Conservation (phyloP, 495 filamentous ascomycete genomes). For the Podospora pseudoanserina region DNA sequence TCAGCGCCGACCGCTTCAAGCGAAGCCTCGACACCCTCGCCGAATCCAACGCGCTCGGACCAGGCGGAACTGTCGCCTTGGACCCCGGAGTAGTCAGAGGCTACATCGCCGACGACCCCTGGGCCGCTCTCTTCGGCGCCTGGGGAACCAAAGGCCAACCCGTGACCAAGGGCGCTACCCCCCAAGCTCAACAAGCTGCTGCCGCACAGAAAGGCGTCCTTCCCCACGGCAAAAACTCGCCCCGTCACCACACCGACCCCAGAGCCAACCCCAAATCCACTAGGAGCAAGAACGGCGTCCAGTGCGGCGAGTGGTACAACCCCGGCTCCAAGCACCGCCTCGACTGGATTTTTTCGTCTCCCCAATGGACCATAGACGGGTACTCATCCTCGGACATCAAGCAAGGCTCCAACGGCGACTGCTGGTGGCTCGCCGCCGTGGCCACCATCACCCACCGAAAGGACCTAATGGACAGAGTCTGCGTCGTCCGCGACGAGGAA, state of each 20-base stretch:
- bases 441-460: conserved; percentile 79
- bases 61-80: conserved; percentile 28
- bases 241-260: background rate
- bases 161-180: background rate
- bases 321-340: conserved; percentile 29
- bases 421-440: conserved; percentile 87
- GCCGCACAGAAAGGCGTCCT: background rate
- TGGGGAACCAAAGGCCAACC: background rate
- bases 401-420: conserved; percentile 78
- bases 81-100: conserved; percentile 45
- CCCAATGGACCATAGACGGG: conserved; percentile 63
- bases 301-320: conserved; percentile 15
- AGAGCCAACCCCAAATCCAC: background rate
- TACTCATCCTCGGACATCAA: conserved; percentile 78
- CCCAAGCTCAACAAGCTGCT: conserved; percentile 34
- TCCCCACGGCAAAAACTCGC: conserved; percentile 14
- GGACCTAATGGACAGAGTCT: conserved; percentile 73
- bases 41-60: conserved; percentile 12
- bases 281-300: conserved; percentile 6
- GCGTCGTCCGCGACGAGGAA: conserved; percentile 75
- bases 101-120: conserved; percentile 16
- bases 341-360: conserved; percentile 68
- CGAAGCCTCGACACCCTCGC: conserved; percentile 15
- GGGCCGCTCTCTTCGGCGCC: conserved; percentile 2
- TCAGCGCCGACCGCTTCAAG: conserved; percentile 14